Evolutionary conservation across 306 rosid genomes (phyloP).

Genomic region (Citrullus amarus): DNA sequence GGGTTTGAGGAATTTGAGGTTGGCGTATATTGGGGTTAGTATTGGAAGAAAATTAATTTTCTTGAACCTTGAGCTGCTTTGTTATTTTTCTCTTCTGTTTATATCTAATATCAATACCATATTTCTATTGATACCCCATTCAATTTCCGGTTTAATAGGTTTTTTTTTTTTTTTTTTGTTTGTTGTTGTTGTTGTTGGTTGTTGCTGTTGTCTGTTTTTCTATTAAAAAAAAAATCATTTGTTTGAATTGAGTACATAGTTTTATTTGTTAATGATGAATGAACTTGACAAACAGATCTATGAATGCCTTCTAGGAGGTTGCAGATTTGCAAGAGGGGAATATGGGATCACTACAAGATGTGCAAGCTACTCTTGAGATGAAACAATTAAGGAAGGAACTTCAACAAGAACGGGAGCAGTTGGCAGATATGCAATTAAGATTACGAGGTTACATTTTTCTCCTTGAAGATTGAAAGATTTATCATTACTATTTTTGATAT

Average conservation of each 20-base stretch:
- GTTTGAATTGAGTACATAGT: constrained; percentile 6
- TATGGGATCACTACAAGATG: constrained; percentile 27
- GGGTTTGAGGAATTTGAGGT: background rate
- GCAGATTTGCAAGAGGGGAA: constrained; percentile 58
- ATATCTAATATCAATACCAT: background rate
- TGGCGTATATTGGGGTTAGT: background rate
- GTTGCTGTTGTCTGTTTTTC: no score
- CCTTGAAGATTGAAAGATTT: constrained; percentile 8
- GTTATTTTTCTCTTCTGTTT: background rate
- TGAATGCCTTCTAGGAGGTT: constrained; percentile 99
- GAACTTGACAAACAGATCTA: constrained; percentile 93
- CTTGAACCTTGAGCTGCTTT: background rate
- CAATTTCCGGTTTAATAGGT: background rate
- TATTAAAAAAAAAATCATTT: background rate
- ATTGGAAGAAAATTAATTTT: background rate
- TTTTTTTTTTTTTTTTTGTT: background rate
- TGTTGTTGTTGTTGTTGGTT: background rate
- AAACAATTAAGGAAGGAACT: constrained; percentile 49
- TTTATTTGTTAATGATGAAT: constrained; percentile 55
- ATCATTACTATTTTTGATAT: background rate
- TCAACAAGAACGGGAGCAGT: constrained; percentile 44
- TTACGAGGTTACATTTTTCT: constrained; percentile 37
- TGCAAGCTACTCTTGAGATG: constrained; percentile 35
- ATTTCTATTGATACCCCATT: background rate
- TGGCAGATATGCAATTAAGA: constrained; percentile 34